Conservation (phyloP, 176 grass and related monocot species). For the Zoysia japonica region DNA sequence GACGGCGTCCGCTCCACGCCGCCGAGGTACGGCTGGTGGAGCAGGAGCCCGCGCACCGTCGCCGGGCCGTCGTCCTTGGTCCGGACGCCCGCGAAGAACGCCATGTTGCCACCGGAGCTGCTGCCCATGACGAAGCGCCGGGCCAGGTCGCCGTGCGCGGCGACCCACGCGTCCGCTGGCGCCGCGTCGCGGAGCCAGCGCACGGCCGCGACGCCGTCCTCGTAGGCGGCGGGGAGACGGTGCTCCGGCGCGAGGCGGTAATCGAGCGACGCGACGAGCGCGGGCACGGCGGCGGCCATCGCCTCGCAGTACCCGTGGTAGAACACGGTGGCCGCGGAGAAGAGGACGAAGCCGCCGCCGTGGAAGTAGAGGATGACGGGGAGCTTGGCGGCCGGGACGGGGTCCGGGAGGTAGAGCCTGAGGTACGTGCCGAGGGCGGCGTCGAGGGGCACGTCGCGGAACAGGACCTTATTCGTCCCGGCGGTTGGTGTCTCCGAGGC, state of each 20-base stretch:
- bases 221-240: constrained; percentile 59
- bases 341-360: constrained; percentile 61
- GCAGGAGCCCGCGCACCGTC: background rate
- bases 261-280: constrained; percentile 51
- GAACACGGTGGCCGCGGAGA: constrained; percentile 36
- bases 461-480: too few species aligned
- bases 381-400: background rate
- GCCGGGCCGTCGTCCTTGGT: background rate
- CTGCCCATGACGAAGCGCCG: background rate
- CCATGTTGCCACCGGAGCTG: background rate
- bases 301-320: constrained; percentile 45
- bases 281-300: constrained; percentile 43
- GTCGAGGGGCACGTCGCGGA: too few species aligned
- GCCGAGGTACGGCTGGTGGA: background rate
- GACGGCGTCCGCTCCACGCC: background rate
- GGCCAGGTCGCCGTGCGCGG: background rate
- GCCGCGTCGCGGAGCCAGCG: background rate
- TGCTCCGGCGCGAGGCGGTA: constrained; percentile 73
- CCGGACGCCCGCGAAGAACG: background rate
- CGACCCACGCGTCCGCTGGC: background rate
- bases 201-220: constrained; percentile 38
- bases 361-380: constrained; percentile 63
- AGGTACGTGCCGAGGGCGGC: too few species aligned
- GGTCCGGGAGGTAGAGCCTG: too few species aligned
- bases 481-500: background rate